Base-by-base conservation (phyloP, 1,284 basidiomycete species). In the Irpex sp. region DNA sequence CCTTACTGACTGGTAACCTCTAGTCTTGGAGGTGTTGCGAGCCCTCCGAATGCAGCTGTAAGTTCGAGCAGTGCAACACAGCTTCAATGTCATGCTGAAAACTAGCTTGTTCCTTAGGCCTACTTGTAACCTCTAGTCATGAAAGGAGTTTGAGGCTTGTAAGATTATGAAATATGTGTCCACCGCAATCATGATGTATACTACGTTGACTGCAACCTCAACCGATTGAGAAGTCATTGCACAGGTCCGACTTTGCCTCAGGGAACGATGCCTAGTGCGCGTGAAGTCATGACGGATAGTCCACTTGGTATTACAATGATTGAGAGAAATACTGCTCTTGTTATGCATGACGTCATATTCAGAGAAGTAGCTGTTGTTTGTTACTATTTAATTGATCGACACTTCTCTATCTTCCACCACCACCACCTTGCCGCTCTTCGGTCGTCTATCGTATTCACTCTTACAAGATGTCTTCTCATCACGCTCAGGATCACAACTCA, bases 31-130 rank as follows among this genome's bases (percentile, higher is more conserved):
- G 92, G 90, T 20, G 87, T 88, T 66, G 92, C 90, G 4, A 91
- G 89, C 76, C 91, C 91, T 42, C 89, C 91, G 4, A 93, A 92
- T 78, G 91, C 92, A 70, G 91, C 91, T 70, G 91, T 92, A 73
- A 84, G 90, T 54, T 54, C 49, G n/a, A 13, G n/a, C n/a, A 54
- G 49, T 15, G 32, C 18, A 54, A 15, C 49, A 15, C 49, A 54
- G 5, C 15, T 54, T 13, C n/a, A 54, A 54, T n/a, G 49, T 15
- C 49, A 54, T 54, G 49, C 49, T 54, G 49, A 54, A 15, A 54
- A 54, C 32, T 38, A 54, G n/a, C 15, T 7, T 5, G n/a, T 54
- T 7, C 4, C 49, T 13, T 54, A 54, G 49, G 49, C 49, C 15
- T 54, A 54, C n/a, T n/a, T 54, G 49, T 54, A 54, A 54, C 49